Evolutionary conservation across 176 grass and related monocot genomes (phyloP).

Genomic region (Juncus inflexus): DNA sequence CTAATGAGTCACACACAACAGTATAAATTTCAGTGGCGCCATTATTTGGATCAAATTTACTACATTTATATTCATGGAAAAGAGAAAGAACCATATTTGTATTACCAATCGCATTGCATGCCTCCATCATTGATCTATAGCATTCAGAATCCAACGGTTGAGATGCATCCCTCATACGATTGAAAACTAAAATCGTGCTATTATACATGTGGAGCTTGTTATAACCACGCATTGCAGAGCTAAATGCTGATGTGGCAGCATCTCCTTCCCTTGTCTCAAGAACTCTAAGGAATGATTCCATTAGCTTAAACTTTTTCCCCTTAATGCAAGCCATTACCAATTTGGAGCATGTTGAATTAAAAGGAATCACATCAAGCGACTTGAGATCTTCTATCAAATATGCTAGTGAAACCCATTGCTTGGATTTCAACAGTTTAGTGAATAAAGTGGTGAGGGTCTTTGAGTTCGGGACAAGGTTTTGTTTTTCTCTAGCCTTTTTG

Average conservation of each 20-base stretch:
- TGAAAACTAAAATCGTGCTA: constrained; percentile 54
- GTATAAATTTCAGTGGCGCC: constrained; percentile 38
- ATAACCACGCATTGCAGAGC: constrained; percentile 66
- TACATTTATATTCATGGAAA: constrained; percentile 54
- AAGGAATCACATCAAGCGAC: constrained; percentile 47
- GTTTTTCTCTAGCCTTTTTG: constrained; percentile 47
- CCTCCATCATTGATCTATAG: constrained; percentile 57
- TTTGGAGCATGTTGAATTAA: constrained; percentile 51
- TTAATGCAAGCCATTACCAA: constrained; percentile 55
- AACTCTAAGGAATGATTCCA: constrained; percentile 46
- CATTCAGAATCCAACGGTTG: constrained; percentile 38
- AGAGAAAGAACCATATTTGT: constrained; percentile 53
- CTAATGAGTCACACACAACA: constrained; percentile 61
- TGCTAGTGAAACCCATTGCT: constrained; percentile 64
- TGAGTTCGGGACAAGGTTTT: constrained; percentile 50
- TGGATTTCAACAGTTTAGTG: constrained; percentile 45
- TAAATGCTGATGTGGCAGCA: constrained; percentile 39
- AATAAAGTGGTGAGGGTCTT: constrained; percentile 50
- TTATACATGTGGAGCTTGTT: constrained; percentile 92
- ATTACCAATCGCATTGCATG: constrained; percentile 44
- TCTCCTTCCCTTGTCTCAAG: constrained; percentile 46
- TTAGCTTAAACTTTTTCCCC: constrained; percentile 61
- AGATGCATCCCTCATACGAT: constrained; percentile 41
- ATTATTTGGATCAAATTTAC: constrained; percentile 38
- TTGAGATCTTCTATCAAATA: constrained; percentile 46